phyloP scores from a whole-genome alignment of 2,329 filamentous ascomycete species.

The Sphaceloma murrayae region DNA sequence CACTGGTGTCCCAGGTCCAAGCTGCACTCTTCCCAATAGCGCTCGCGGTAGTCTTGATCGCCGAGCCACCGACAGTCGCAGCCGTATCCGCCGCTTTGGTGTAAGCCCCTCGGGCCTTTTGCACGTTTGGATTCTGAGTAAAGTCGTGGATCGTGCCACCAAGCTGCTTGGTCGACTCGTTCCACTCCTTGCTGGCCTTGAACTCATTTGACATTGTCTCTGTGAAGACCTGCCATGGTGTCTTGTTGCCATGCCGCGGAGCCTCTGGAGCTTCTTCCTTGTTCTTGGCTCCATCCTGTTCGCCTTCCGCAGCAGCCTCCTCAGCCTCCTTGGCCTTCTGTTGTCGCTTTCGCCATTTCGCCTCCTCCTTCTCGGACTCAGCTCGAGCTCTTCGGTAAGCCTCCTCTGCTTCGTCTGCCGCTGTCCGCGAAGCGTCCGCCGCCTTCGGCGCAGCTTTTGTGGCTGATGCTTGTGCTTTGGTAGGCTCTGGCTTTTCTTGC shows the following conservation, averaged over 20 bases:
- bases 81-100: conserved; percentile 77
- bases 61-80: conserved; percentile 64
- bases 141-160: conserved; percentile 84
- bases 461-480: conserved; percentile 21
- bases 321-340: conserved; percentile 39
- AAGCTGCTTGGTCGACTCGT: conserved; percentile 93
- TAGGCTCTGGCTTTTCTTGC: conserved; percentile 30
- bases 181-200: conserved; percentile 97
- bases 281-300: conserved; percentile 42
- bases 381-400: conserved; percentile 29
- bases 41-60: conserved; percentile 74
- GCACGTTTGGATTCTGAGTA: conserved; percentile 82
- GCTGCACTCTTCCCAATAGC: conserved; percentile 82
- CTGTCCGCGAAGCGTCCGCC: conserved; percentile 21
- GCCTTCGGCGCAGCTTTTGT: conserved; percentile 28
- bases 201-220: conserved; percentile 93
- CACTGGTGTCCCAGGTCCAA: conserved; percentile 94
- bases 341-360: conserved; percentile 33
- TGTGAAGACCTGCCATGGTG: conserved; percentile 96
- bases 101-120: conserved; percentile 76
- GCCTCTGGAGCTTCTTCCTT: conserved; percentile 66
- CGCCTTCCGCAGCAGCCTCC: conserved; percentile 38
- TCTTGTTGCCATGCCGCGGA: conserved; percentile 96
- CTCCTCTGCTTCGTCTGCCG: conserved; percentile 27
- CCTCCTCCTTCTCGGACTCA: conserved; percentile 35